Percentiles rank a stretch among this genome's conserved stretches.
Evolutionary conservation across 257 asterid species (phyloP).

Genomic region (Vinca minor): DNA sequence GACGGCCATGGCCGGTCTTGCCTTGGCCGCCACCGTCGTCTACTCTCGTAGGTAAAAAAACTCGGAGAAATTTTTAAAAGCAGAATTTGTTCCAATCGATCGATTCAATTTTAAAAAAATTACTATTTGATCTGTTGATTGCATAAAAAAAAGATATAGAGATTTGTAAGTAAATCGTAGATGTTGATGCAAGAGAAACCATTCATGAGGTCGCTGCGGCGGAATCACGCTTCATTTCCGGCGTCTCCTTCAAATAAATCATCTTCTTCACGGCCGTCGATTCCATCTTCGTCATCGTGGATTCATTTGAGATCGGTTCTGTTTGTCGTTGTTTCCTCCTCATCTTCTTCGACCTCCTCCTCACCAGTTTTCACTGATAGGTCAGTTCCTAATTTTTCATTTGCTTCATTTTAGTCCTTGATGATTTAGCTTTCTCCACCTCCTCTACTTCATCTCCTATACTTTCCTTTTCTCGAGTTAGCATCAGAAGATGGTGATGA

Average conservation of each 20-base stretch:
- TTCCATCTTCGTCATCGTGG: conserved; percentile 51
- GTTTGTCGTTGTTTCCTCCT: conserved; percentile 55
- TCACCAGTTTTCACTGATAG: conserved; percentile 52
- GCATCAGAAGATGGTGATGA: neutral
- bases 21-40: conserved; percentile 61
- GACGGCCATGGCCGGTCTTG: conserved; percentile 73
- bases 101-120: too few relatives aligned
- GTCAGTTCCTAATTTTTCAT: conserved; percentile 36
- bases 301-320: conserved; percentile 67
- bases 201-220: conserved; percentile 55
- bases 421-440: conserved; percentile 3
- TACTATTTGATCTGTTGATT: conserved; percentile 2
- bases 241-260: conserved; percentile 27
- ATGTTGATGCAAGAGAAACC: conserved; percentile 67
- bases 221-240: conserved; percentile 57
- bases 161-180: conserved; percentile 18
- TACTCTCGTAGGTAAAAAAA: conserved; percentile 68
- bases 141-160: neutral
- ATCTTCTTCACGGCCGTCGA: conserved; percentile 48
- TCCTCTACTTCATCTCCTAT: neutral
- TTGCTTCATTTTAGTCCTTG: neutral
- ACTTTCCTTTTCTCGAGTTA: neutral
- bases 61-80: too few relatives aligned
- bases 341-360: conserved; percentile 53
- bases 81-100: too few relatives aligned